Evolutionary conservation across 345 rosid species (phyloP).

Genomic region (Orychophragmus violaceus): DNA sequence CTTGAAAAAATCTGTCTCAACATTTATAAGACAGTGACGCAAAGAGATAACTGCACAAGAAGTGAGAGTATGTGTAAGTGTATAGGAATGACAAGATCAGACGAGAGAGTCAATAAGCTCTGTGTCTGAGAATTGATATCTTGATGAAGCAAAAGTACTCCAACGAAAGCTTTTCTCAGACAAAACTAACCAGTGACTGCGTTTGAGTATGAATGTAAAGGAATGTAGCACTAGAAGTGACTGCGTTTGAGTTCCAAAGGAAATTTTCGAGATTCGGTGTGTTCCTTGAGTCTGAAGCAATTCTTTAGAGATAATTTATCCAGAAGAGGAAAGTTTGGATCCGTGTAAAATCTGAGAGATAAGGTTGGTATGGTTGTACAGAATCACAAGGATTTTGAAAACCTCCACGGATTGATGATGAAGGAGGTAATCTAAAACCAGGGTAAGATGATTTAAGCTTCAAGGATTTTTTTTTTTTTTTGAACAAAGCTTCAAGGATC

Average conservation of each 20-base stretch:
- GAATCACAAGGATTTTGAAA: slow-evolving; percentile 49
- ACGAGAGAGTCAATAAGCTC: slow-evolving; percentile 44
- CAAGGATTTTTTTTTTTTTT: too few relatives aligned
- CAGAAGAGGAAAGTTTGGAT: slow-evolving; percentile 55
- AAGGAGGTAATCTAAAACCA: slow-evolving; percentile 70
- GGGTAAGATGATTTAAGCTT: slow-evolving; percentile 52
- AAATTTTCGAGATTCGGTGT: slow-evolving; percentile 41
- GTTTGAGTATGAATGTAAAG: too few relatives aligned
- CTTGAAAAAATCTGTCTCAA: slow-evolving; percentile 50
- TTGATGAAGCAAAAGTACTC: slow-evolving; percentile 34
- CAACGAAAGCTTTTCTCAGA: slow-evolving; percentile 44
- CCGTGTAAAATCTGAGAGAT: slow-evolving; percentile 56
- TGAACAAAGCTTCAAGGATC: too few relatives aligned
- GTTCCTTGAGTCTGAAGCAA: slow-evolving; percentile 51
- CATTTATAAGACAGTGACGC: background rate
- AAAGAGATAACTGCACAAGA: slow-evolving; percentile 1
- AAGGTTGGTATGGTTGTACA: slow-evolving; percentile 46
- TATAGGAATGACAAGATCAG: slow-evolving; percentile 41
- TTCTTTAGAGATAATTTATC: slow-evolving; percentile 46
- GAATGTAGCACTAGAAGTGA: background rate
- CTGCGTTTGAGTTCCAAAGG: slow-evolving; percentile 46
- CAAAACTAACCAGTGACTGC: slow-evolving; percentile 19
- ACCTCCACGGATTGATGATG: slow-evolving; percentile 44
- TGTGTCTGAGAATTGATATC: slow-evolving; percentile 34
- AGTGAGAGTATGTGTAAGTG: background rate